Conservation (phyloP, 2,329 filamentous ascomycete genomes). For the Penicillium digitatum region DNA sequence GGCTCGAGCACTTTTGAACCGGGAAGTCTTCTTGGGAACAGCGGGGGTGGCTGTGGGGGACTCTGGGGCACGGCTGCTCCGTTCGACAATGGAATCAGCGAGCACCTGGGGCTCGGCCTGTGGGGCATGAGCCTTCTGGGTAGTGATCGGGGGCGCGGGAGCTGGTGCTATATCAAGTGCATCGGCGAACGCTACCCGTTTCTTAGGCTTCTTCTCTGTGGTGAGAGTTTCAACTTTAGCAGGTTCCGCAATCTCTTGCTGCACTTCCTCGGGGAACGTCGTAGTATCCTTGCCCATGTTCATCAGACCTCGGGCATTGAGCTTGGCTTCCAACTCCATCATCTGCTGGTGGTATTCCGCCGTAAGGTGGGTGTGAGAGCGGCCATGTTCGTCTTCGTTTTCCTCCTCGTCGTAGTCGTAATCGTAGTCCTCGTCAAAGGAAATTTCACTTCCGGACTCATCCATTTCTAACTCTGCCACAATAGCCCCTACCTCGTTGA, state of each 20-base stretch:
- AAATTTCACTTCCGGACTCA: constrained; percentile 53
- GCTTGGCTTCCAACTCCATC: constrained; percentile 74
- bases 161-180: constrained; percentile 65
- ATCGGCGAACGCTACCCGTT: constrained; percentile 77
- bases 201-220: constrained; percentile 43
- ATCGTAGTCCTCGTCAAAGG: constrained; percentile 52
- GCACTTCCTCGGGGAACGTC: constrained; percentile 33
- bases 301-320: constrained; percentile 57
- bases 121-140: constrained; percentile 29
- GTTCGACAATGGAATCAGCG: constrained; percentile 46
- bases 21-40: constrained; percentile 41
- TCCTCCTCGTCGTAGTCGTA: constrained; percentile 53
- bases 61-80: constrained; percentile 26
- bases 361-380: constrained; percentile 63
- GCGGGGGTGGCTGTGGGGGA: constrained; percentile 10
- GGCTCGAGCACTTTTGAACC: constrained; percentile 42
- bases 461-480: constrained; percentile 89
- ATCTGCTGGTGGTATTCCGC: constrained; percentile 77
- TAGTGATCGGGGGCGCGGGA: constrained; percentile 29
- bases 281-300: constrained; percentile 53
- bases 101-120: constrained; percentile 34
- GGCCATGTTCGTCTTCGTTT: constrained; percentile 72
- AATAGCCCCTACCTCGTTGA: constrained; percentile 83
- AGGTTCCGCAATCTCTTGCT: constrained; percentile 29
- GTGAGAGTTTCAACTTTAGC: constrained; percentile 12